Conservation (phyloP, 306 rosid genomes). For the Fagus sylvatica region DNA sequence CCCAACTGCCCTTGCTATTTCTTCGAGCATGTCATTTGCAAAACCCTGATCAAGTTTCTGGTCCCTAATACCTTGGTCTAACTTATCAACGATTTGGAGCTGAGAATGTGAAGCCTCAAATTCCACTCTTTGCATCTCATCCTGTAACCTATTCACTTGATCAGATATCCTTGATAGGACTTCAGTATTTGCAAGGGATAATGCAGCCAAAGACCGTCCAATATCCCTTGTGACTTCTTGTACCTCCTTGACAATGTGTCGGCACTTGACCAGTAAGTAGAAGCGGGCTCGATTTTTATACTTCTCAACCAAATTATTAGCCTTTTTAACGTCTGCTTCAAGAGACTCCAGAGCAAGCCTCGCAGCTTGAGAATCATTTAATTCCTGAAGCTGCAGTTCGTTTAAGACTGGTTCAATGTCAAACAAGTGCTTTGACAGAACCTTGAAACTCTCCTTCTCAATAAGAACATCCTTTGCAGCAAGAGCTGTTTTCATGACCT, state of each 20-base stretch:
- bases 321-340: constrained; percentile 71
- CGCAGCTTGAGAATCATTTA: constrained; percentile 77
- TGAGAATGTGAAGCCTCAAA: constrained; percentile 67
- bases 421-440: constrained; percentile 60
- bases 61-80: constrained; percentile 61
- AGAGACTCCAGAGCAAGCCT: constrained; percentile 66
- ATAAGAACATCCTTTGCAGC: constrained; percentile 71
- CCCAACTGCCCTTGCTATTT: constrained; percentile 80
- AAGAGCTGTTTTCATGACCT: constrained; percentile 65
- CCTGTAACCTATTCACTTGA: constrained; percentile 60
- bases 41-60: constrained; percentile 73
- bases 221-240: constrained; percentile 73
- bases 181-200: constrained; percentile 63
- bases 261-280: constrained; percentile 64
- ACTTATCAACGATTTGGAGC: constrained; percentile 65
- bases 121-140: constrained; percentile 85
- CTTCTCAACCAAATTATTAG: constrained; percentile 66
- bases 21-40: constrained; percentile 69
- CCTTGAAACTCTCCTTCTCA: constrained; percentile 69
- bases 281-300: constrained; percentile 64
- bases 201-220: constrained; percentile 60
- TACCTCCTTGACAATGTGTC: constrained; percentile 69
- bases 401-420: constrained; percentile 69
- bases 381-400: constrained; percentile 69
- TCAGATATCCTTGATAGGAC: constrained; percentile 71